Evolutionary conservation across 148 eudicot genomes (phyloP).

Genomic region (Suaeda aralocaspica): DNA sequence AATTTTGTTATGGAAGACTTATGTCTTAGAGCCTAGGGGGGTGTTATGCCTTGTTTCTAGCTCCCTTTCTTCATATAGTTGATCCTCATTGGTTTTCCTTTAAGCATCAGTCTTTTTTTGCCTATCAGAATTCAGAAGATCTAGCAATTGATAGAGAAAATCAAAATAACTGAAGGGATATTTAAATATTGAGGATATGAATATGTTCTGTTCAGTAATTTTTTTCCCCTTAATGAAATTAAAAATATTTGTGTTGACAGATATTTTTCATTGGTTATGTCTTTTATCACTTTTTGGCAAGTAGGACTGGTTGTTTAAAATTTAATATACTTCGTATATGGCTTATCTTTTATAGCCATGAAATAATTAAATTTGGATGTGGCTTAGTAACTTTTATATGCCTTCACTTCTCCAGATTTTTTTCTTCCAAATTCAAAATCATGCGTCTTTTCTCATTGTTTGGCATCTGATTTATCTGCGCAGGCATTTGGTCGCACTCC

Average conservation of each 20-base stretch:
- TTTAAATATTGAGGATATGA: too few relatives aligned
- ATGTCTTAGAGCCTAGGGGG: not conserved
- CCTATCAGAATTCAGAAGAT: not conserved
- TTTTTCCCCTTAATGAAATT: too few relatives aligned
- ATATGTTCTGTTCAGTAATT: not conserved
- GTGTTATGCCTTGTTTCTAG: not conserved
- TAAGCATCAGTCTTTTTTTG: too few relatives aligned
- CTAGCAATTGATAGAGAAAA: not conserved
- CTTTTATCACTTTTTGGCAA: not conserved
- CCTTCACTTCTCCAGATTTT: not conserved
- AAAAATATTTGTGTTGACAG: too few relatives aligned
- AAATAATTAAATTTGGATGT: not conserved
- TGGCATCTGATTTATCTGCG: not conserved
- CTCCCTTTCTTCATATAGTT: not conserved
- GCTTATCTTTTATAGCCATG: not conserved
- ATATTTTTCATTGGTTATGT: not conserved
- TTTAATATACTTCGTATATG: not conserved
- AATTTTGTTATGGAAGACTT: not conserved
- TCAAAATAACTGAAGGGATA: too few relatives aligned
- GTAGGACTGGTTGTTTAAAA: not conserved
- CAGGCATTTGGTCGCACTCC: constrained; percentile 96
- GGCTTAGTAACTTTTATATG: not conserved
- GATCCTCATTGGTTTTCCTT: too few relatives aligned
- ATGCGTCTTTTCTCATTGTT: not conserved
- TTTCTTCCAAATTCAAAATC: not conserved